Percentiles rank a stretch among this genome's conserved stretches.
phyloP scores from a whole-genome alignment of 768 basidiomycete genomes.

The Tremella mesenterica region DNA sequence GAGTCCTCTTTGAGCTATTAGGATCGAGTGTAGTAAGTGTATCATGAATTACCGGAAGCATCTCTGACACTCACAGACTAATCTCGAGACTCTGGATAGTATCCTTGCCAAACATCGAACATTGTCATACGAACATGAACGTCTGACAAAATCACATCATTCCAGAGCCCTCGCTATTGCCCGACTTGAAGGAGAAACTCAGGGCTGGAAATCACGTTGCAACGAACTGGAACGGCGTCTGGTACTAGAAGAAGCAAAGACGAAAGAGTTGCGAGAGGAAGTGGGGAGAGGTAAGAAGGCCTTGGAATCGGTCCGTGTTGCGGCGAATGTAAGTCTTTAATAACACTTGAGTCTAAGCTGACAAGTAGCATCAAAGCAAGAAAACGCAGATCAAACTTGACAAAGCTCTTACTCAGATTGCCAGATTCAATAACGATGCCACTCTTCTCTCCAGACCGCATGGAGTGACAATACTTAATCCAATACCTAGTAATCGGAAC shows the following conservation, averaged over 20 bases:
- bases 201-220: constrained; percentile 24
- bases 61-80: constrained; percentile 14
- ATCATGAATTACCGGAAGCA: background rate
- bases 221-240: constrained; percentile 21
- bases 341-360: constrained; percentile 4
- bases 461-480: constrained; percentile 29
- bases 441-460: constrained; percentile 10
- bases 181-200: constrained; percentile 15
- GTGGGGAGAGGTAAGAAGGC: constrained; percentile 29
- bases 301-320: constrained; percentile 28
- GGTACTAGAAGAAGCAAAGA: constrained; percentile 11
- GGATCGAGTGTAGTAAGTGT: constrained; percentile 26
- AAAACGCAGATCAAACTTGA: constrained; percentile 33
- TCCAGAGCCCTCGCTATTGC: constrained; percentile 3
- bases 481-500: constrained; percentile 15
- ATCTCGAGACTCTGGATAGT: constrained; percentile 24
- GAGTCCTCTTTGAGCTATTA: constrained; percentile 27
- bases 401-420: constrained; percentile 24
- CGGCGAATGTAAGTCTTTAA: constrained; percentile 22
- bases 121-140: constrained; percentile 31
- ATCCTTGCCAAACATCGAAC: constrained; percentile 25
- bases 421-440: constrained; percentile 19
- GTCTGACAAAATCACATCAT: constrained; percentile 10
- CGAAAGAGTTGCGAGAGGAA: constrained; percentile 31
- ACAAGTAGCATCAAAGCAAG: constrained; percentile 31